Percentiles rank a stretch among this genome's conserved stretches.
Conservation (phyloP, 1,139 yeast genomes). For the Geotrichum australiense region DNA sequence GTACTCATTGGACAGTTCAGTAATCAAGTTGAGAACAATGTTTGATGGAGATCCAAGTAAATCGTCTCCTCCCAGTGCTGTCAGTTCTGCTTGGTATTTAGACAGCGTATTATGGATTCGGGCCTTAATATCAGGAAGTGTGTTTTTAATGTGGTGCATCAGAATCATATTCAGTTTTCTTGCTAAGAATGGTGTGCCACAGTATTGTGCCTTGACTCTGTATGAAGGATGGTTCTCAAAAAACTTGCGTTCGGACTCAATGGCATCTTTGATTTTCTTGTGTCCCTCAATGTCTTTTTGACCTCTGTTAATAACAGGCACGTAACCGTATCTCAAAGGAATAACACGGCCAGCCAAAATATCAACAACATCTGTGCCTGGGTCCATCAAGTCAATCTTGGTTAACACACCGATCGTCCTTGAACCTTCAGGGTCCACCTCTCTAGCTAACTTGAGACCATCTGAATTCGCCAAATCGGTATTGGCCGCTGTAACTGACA, state of each 20-base stretch:
- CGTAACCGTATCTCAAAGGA: constrained; percentile 92
- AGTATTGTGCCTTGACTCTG: constrained; percentile 80
- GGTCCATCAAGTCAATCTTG: constrained; percentile 95
- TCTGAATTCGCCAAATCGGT: constrained; percentile 97
- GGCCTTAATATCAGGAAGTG: constrained; percentile 91
- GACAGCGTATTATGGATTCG: constrained; percentile 84
- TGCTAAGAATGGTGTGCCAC: constrained; percentile 97
- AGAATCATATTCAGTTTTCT: constrained; percentile 85
- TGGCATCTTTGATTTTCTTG: constrained; percentile 84
- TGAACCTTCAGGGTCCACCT: constrained; percentile 95
- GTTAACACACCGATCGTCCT: constrained; percentile 97
- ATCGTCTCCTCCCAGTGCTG: constrained; percentile 64
- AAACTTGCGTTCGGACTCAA: constrained; percentile 68
- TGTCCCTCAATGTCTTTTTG: constrained; percentile 87
- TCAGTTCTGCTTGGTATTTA: constrained; percentile 77
- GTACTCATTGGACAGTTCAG: constrained; percentile 89
- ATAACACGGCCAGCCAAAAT: constrained; percentile 93
- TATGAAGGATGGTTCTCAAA: constrained; percentile 95
- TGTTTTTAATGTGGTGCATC: constrained; percentile 87
- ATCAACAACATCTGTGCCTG: constrained; percentile 98
- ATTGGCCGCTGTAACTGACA: constrained; percentile 95
- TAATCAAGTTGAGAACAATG: constrained; percentile 81
- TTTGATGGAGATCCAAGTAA: constrained; percentile 84
- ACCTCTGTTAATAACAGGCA: constrained; percentile 96
- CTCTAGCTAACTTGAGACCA: constrained; percentile 92